Conservation (phyloP, 1,284 basidiomycete genomes). For the Malassezia caprae region DNA sequence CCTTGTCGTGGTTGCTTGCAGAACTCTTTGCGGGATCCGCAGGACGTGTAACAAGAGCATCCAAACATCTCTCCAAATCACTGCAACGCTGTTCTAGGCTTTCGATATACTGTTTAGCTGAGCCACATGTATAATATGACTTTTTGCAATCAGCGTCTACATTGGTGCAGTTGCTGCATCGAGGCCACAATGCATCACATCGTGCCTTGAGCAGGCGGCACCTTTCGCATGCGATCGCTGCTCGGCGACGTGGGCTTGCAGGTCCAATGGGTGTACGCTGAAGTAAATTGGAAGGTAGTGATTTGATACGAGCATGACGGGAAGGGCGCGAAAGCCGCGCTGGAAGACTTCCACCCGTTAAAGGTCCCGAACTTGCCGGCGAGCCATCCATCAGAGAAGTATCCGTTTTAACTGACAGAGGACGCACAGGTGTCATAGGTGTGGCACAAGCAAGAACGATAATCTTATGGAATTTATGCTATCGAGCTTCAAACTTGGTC, state of each 20-base stretch:
- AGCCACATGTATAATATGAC: neutral
- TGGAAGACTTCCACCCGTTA: neutral
- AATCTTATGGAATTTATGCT: neutral
- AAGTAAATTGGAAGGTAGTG: neutral
- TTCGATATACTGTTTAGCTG: slow-evolving; percentile 6
- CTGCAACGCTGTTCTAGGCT: slow-evolving; percentile 8
- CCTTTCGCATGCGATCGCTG: slow-evolving; percentile 3
- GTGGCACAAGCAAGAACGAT: neutral
- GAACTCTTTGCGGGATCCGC: neutral
- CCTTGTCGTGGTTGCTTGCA: neutral
- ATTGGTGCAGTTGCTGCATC: slow-evolving; percentile 3
- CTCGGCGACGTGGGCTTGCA: neutral
- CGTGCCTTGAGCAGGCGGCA: slow-evolving; percentile 10
- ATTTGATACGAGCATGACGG: neutral
- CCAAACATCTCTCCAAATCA: slow-evolving; percentile 2
- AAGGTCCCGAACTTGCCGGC: neutral
- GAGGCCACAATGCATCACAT: slow-evolving; percentile 13
- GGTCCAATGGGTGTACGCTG: neutral
- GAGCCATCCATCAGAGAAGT: neutral
- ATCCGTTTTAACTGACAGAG: neutral
- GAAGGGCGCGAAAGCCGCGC: neutral
- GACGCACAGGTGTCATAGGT: neutral
- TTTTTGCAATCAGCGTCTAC: slow-evolving; percentile 7
- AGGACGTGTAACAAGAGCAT: neutral
- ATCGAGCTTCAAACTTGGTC: neutral